Percentiles rank a stretch among this genome's conserved stretches.
Conservation (phyloP, 768 basidiomycete genomes). For the Leccinum uliginosum region DNA sequence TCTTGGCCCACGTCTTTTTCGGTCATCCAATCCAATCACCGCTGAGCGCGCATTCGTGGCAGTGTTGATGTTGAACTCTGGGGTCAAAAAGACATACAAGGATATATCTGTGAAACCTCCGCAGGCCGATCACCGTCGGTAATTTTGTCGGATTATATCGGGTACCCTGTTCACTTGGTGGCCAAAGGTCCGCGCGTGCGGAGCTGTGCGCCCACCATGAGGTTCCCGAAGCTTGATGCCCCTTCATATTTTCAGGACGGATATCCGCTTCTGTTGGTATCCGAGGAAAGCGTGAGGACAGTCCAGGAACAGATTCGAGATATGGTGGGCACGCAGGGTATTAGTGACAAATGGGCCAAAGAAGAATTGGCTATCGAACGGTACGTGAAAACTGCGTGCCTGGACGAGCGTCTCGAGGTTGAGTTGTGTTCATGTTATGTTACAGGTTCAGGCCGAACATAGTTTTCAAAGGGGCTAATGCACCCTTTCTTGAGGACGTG, state of each 20-base stretch:
- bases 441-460: constrained; percentile 76
- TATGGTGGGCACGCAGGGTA: constrained; percentile 45
- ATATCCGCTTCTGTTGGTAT: constrained; percentile 64
- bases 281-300: constrained; percentile 57
- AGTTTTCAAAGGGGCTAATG: constrained; percentile 56
- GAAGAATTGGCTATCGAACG: constrained; percentile 54
- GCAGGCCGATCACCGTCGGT: constrained; percentile 43
- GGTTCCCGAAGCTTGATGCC: constrained; percentile 56
- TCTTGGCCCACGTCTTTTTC: background rate
- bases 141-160: constrained; percentile 60
- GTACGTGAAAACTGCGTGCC: constrained; percentile 32
- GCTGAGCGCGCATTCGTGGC: background rate
- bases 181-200: constrained; percentile 63
- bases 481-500: constrained; percentile 67
- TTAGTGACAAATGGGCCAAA: constrained; percentile 49
- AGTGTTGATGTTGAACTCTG: constrained; percentile 58
- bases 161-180: constrained; percentile 55
- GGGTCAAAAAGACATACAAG: constrained; percentile 49
- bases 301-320: constrained; percentile 46
- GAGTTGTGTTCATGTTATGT: constrained; percentile 1
- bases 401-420: background rate
- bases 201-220: constrained; percentile 42
- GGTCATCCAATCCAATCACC: background rate
- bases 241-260: constrained; percentile 64
- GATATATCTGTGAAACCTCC: constrained; percentile 55